phyloP scores from a whole-genome alignment of 202 grass and related monocot species.

The Zizania palustris region DNA sequence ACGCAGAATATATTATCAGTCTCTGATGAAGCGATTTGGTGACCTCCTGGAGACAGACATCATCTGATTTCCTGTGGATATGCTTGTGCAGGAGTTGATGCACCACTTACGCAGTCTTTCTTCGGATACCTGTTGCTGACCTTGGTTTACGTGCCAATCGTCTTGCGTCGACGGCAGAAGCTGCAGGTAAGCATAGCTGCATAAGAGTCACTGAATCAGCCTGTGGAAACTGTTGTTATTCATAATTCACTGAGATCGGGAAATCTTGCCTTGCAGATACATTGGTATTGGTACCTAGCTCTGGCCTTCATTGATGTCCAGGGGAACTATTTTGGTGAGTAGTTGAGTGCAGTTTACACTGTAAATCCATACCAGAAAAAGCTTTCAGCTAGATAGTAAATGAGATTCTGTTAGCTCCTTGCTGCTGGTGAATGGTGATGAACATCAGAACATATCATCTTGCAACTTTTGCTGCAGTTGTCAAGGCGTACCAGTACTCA shows the following conservation, averaged over 20 bases:
- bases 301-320: constrained; percentile 78
- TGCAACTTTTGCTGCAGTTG: constrained; percentile 48
- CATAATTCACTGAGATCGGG: constrained; percentile 1
- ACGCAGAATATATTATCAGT: background rate
- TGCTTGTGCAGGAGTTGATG: constrained; percentile 56
- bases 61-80: background rate
- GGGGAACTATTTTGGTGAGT: constrained; percentile 77
- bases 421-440: constrained; percentile 16
- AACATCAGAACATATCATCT: background rate
- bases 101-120: constrained; percentile 82
- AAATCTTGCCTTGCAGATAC: constrained; percentile 59
- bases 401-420: background rate
- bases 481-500: constrained; percentile 89
- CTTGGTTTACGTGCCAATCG: constrained; percentile 63
- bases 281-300: constrained; percentile 85
- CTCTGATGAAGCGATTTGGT: background rate
- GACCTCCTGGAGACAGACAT: background rate
- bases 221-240: constrained; percentile 11
- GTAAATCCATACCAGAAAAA: background rate
- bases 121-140: constrained; percentile 70
- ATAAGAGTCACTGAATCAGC: background rate
- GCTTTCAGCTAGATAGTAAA: background rate
- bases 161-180: constrained; percentile 55
- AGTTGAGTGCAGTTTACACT: constrained; percentile 42
- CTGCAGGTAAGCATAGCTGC: constrained; percentile 48